Conservation (phyloP, 768 basidiomycete species). For the Nevesoporus exiguus region DNA sequence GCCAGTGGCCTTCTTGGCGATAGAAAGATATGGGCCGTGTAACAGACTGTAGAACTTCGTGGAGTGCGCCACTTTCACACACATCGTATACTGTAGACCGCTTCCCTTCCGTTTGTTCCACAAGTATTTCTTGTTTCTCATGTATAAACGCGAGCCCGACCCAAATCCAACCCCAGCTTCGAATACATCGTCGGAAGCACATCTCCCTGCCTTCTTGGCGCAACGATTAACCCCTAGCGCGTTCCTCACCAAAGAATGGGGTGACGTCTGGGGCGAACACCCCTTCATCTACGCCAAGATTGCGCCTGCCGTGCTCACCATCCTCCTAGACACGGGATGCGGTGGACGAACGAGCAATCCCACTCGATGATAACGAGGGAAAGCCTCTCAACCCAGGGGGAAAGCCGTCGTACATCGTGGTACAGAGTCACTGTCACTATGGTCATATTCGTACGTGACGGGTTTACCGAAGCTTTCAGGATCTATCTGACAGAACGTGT, state of each 20-base stretch:
- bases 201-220: constrained; percentile 34
- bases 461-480: not conserved
- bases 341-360: constrained; percentile 45
- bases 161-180: not conserved
- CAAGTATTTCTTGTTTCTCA: not conserved
- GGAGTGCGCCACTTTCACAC: not conserved
- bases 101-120: not conserved
- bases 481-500: not conserved
- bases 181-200: not conserved
- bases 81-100: not conserved
- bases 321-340: constrained; percentile 55
- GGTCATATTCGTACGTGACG: constrained; percentile 51
- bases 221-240: constrained; percentile 32
- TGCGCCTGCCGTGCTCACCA: constrained; percentile 35
- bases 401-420: constrained; percentile 43
- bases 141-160: constrained; percentile 16
- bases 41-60: too few species aligned
- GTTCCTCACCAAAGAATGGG: constrained; percentile 48
- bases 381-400: constrained; percentile 43
- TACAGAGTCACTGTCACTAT: constrained; percentile 53
- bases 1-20: not conserved
- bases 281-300: constrained; percentile 55
- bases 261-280: constrained; percentile 49
- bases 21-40: not conserved
- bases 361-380: constrained; percentile 40